phyloP scores from a whole-genome alignment of 2,329 filamentous ascomycete genomes.

The Ceratocystis eucalypticola region DNA sequence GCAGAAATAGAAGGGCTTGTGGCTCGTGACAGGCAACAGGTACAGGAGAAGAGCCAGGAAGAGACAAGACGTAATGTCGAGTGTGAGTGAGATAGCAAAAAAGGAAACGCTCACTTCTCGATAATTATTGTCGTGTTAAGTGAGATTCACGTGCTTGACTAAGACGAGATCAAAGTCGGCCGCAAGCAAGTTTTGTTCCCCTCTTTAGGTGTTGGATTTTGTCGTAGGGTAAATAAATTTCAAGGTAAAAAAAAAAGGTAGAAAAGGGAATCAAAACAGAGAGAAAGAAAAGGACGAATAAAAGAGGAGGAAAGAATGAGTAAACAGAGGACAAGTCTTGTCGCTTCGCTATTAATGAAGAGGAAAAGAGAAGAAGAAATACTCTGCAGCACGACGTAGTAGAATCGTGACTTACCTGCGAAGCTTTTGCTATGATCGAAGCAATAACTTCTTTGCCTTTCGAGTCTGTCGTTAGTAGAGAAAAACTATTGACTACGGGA shows the following conservation, averaged over 20 bases:
- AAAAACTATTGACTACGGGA: constrained; percentile 2
- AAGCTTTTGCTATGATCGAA: background rate
- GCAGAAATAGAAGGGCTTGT: constrained; percentile 2
- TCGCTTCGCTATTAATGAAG: background rate
- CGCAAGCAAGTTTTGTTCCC: background rate
- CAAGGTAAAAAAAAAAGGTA: background rate
- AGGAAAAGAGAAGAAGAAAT: constrained; percentile 11
- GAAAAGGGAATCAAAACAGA: background rate
- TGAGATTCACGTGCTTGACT: no score
- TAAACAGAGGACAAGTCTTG: constrained; percentile 2
- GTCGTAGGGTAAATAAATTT: constrained; percentile 3
- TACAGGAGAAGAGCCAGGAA: background rate
- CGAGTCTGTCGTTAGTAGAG: constrained; percentile 2
- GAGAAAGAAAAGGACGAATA: background rate
- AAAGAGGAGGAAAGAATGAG: constrained; percentile 3
- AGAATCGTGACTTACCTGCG: constrained; percentile 9
- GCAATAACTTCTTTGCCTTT: background rate
- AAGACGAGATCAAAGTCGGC: background rate
- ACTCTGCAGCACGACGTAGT: constrained; percentile 9
- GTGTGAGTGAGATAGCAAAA: background rate
- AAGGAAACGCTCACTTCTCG: background rate
- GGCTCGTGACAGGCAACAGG: constrained; percentile 2
- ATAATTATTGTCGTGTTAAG: background rate
- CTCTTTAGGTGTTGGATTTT: constrained; percentile 5
- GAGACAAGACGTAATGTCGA: background rate